Percentiles rank a stretch among this genome's conserved stretches.
Evolutionary conservation across 306 rosid species (phyloP).

Genomic region (Vigna unguiculata): DNA sequence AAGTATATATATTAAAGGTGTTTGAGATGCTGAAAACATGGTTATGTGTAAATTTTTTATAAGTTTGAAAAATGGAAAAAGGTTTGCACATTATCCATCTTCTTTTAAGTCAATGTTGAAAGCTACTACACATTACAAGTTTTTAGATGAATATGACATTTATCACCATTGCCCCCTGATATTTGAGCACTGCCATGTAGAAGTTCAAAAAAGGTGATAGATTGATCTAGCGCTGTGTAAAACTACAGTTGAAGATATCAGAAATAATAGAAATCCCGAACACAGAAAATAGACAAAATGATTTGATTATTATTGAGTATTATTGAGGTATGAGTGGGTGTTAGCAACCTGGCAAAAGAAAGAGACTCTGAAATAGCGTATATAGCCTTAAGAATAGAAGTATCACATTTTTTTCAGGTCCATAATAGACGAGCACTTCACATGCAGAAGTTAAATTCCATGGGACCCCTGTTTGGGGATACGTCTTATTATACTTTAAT

Average conservation of each 20-base stretch:
- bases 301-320: conserved; percentile 3
- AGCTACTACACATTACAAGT: conserved; percentile 36
- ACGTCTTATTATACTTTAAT: conserved; percentile 50
- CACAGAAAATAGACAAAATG: conserved; percentile 39
- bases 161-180: conserved; percentile 45
- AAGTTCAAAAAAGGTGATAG: conserved; percentile 18
- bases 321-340: conserved; percentile 44
- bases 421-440: conserved; percentile 40
- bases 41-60: background rate
- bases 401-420: conserved; percentile 36
- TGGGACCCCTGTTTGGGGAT: conserved; percentile 51
- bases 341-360: conserved; percentile 24
- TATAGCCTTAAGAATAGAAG: conserved; percentile 22
- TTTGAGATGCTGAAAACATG: conserved; percentile 35
- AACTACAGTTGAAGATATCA: conserved; percentile 15
- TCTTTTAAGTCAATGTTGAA: conserved; percentile 34
- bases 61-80: conserved; percentile 28
- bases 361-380: conserved; percentile 5
- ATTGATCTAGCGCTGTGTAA: background rate
- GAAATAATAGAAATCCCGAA: conserved; percentile 44
- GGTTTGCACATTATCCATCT: conserved; percentile 17
- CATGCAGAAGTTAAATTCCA: conserved; percentile 39
- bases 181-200: conserved; percentile 48
- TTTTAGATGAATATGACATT: conserved; percentile 36
- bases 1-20: background rate